Evolutionary conservation across 306 rosid species (phyloP).

Genomic region (Ziziphus jujuba): DNA sequence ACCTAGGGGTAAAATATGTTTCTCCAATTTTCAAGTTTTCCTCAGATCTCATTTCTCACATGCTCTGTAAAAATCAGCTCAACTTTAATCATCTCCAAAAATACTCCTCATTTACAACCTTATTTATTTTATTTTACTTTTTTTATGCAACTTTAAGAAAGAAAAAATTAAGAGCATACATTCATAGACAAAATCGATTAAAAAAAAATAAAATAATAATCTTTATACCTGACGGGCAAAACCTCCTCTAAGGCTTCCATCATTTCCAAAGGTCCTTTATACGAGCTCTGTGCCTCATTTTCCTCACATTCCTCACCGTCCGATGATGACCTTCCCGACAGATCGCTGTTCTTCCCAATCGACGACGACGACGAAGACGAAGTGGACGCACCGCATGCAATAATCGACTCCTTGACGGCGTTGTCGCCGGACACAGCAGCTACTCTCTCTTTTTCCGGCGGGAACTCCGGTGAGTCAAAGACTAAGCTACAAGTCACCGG

Average conservation of each 20-base stretch:
- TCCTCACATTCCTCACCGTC: constrained; percentile 44
- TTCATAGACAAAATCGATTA: too few species aligned
- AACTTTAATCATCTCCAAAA: too few species aligned
- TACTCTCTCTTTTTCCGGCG: constrained; percentile 3
- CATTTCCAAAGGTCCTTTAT: constrained; percentile 55
- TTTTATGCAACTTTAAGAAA: too few species aligned
- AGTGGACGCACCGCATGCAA: constrained; percentile 44
- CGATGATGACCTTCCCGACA: constrained; percentile 49
- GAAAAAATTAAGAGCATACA: too few species aligned
- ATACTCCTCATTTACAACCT: too few species aligned
- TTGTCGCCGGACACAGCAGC: constrained; percentile 6
- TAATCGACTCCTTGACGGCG: constrained; percentile 23
- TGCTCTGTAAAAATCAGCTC: too few species aligned
- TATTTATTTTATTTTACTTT: too few species aligned
- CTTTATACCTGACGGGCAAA: constrained; percentile 65
- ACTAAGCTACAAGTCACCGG: constrained; percentile 29
- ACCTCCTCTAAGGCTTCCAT: constrained; percentile 81
- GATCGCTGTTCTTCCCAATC: constrained; percentile 87
- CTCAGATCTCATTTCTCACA: too few species aligned
- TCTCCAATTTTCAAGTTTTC: too few species aligned
- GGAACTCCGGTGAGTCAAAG: constrained; percentile 25
- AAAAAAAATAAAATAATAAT: background rate
- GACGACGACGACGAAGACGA: constrained; percentile 64
- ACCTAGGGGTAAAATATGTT: too few species aligned
- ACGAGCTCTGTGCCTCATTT: constrained; percentile 75